Percentiles rank a stretch among this genome's conserved stretches.
These are phyloP conservation scores for Penicillium taxi DNA, from an alignment of 495 filamentous ascomycete genomes.

Conservation along the genomic window DNA sequence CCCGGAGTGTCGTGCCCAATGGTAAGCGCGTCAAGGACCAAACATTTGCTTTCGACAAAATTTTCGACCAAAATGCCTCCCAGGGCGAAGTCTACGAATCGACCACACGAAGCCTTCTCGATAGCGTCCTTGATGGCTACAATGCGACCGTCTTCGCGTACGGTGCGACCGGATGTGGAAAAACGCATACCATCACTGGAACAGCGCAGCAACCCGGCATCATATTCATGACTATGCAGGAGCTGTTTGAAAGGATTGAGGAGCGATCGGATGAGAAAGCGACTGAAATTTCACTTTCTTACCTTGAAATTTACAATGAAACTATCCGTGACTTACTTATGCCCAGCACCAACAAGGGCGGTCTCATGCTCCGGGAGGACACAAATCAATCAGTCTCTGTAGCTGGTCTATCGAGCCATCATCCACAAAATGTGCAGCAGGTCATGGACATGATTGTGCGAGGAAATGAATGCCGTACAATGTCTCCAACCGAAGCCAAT, in stretches of 20 bases:
- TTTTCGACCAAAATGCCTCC: slow-evolving; percentile 93
- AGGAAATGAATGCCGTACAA: slow-evolving; percentile 89
- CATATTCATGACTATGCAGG: slow-evolving; percentile 98
- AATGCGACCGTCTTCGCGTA: slow-evolving; percentile 99
- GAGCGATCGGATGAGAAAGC: slow-evolving; percentile 77
- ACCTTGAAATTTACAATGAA: slow-evolving; percentile 99
- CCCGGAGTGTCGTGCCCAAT: slow-evolving; percentile 68
- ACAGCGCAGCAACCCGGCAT: slow-evolving; percentile 91
- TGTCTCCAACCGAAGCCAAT: slow-evolving; percentile 96
- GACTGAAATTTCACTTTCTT: slow-evolving; percentile 86
- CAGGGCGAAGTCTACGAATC: slow-evolving; percentile 95
- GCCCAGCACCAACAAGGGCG: slow-evolving; percentile 74
- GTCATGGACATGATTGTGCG: slow-evolving; percentile 99
- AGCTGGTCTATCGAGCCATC: slow-evolving; percentile 82
- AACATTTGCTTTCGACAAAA: slow-evolving; percentile 90
- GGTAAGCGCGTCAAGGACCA: slow-evolving; percentile 97
- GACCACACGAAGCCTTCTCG: slow-evolving; percentile 79
- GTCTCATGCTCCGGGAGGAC: slow-evolving; percentile 91
- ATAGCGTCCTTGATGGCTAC: slow-evolving; percentile 94
- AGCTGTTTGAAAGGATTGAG: slow-evolving; percentile 88
- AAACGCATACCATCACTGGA: slow-evolving; percentile 97
- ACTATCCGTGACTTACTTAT: slow-evolving; percentile 93
- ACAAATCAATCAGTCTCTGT: slow-evolving; percentile 90
- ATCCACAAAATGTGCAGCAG: slow-evolving; percentile 78
- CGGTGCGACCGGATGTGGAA: slow-evolving; percentile 94